Evolutionary conservation across 1,284 basidiomycete species (phyloP), one percentile per base, ranked within the genome.

Genomic region (Rhodotorula sp.): DNA sequence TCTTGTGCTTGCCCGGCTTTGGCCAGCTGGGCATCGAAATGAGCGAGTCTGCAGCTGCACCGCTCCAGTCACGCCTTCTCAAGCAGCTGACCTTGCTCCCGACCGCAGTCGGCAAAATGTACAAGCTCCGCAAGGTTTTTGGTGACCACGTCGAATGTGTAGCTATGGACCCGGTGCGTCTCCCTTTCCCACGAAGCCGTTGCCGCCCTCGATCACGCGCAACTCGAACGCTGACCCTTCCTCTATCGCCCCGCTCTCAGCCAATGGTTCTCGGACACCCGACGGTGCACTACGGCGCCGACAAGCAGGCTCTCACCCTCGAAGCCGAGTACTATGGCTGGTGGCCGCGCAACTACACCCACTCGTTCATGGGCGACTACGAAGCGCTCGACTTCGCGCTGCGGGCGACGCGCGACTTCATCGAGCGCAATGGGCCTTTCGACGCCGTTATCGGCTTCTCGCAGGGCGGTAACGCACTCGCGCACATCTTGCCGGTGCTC

Each of bases 401-500:
- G 3, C 39, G 57, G n/a, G 37, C 57, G n/a, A n/a, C 36, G 13
- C 57, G 57, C 27, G 27, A 29, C 27, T 58, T 41, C n/a, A 29
- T 58, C 39, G 39, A 58, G 37, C 27, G n/a, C 37, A 15, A 39
- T 17, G 57, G 57, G 7, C 57, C 57, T 7, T 58, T 41, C 57
- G 57, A 58, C 39, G 39, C 39, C 27, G 27, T 41, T 15, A 41
- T 58, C n/a, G 57, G 57, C 0, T 58, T 58, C 37, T 58, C 57
- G 13, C 57, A 58, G n/a, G 57, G 57, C 57, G 57, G 27, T 39
- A 58, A 58, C 39, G 39, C n/a, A 17, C 57, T 58, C 39, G 57
- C 39, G 15, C 57, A 58, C 57, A 12, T 58, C n/a, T 39, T 58
- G 4, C 57, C 57, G 13, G 19, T 58, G 27, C 27, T 58, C 37